Conservation (phyloP, 129 eudicot genomes). For the Silybum marianum region DNA sequence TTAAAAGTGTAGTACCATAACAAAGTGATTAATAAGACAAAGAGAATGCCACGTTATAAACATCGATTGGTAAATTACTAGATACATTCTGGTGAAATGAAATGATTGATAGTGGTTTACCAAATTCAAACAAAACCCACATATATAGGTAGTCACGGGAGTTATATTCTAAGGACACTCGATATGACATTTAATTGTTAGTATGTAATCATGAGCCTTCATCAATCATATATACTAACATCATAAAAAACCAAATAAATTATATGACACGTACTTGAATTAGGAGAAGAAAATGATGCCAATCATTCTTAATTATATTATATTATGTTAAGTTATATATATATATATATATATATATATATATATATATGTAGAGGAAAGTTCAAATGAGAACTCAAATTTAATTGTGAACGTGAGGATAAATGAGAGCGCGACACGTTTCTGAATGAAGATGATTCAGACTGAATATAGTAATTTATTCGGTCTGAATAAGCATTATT, state of each 20-base stretch:
- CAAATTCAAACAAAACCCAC: neutral
- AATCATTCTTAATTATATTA: neutral
- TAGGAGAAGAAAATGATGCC: neutral
- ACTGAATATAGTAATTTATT: too few relatives aligned
- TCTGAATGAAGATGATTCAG: too few relatives aligned
- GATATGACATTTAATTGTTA: conserved; percentile 1
- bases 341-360: too few relatives aligned
- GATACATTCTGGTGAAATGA: neutral
- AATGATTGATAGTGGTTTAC: neutral
- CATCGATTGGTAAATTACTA: neutral
- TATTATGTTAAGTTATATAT: too few relatives aligned
- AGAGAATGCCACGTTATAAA: conserved; percentile 5
- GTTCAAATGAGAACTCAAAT: too few relatives aligned
- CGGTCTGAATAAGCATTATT: too few relatives aligned
- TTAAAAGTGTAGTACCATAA: neutral
- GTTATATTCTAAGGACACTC: neutral
- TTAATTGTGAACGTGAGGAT: too few relatives aligned
- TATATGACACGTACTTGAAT: neutral
- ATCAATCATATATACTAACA: neutral
- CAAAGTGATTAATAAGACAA: neutral
- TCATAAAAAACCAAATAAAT: neutral
- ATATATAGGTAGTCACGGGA: neutral
- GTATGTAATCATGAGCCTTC: neutral
- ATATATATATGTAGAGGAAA: too few relatives aligned
- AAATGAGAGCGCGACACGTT: too few relatives aligned